Conservation (phyloP, 2,329 filamentous ascomycete species). For the Eurotiales sp. region DNA sequence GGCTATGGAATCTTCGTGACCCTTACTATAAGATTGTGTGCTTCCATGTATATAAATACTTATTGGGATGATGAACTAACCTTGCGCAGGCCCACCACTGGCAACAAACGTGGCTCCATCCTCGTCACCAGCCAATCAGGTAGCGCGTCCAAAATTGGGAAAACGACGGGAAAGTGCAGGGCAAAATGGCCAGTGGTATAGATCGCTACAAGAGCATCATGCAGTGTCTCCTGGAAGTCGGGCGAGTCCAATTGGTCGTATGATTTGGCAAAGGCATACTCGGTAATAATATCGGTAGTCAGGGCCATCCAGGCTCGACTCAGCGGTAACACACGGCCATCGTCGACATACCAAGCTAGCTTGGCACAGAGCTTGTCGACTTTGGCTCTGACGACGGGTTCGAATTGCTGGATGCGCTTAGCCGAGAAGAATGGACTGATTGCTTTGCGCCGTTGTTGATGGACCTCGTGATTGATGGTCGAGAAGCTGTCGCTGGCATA, state of each 20-base stretch:
- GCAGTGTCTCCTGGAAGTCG: slow-evolving; percentile 15
- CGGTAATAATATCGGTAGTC: slow-evolving; percentile 42
- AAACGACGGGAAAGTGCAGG: slow-evolving; percentile 19
- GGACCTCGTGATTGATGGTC: slow-evolving; percentile 27
- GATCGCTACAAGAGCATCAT: slow-evolving; percentile 15
- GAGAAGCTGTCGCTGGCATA: slow-evolving; percentile 31
- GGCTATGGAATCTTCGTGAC: too few species aligned
- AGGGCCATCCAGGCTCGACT: slow-evolving; percentile 23
- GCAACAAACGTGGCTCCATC: slow-evolving; percentile 16
- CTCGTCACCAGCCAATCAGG: slow-evolving; percentile 21
- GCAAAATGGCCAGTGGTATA: slow-evolving; percentile 19
- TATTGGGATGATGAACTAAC: neutral
- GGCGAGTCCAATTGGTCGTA: slow-evolving; percentile 22
- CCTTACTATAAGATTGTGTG: too few species aligned
- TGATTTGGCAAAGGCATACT: slow-evolving; percentile 33
- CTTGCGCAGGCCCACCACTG: slow-evolving; percentile 18
- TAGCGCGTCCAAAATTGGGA: slow-evolving; percentile 21
- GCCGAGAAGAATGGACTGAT: slow-evolving; percentile 36
- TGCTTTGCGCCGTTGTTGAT: slow-evolving; percentile 29
- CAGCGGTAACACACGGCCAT: slow-evolving; percentile 20
- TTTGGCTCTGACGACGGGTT: slow-evolving; percentile 22
- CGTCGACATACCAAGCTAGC: slow-evolving; percentile 21
- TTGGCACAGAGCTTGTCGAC: slow-evolving; percentile 20
- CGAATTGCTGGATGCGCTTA: slow-evolving; percentile 24
- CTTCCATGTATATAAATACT: neutral